Evolutionary conservation across 768 basidiomycete genomes (phyloP), one percentile per base, ranked within the genome.

Genomic region (Suillus paluster): DNA sequence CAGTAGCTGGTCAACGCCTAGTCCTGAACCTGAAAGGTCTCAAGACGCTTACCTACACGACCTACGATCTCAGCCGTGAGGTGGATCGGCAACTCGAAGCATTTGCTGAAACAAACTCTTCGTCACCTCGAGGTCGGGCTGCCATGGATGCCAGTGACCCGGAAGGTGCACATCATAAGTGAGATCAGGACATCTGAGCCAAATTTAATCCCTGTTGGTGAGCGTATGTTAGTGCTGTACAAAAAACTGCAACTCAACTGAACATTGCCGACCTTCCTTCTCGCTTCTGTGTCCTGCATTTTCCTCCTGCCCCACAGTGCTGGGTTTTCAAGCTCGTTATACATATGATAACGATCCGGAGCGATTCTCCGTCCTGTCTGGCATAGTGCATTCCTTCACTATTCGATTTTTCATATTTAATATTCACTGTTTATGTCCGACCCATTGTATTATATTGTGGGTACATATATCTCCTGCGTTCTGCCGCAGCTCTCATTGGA

Each of bases 41-140:
- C 15, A 36, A 53, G 21, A 52, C 27, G 15, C 67, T 33, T 27
- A 23, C 33, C 2, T 45, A 57, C 2, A 36, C 49, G 1, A 62
- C 36, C 4, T 30, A 42, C 17, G 62, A 66, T 38, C 19, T 70
- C 10, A 68, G 69, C 10, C 55, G 25, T 27, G 69, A 68, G 15
- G 60, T 71, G 8, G 62, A 70, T 58, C 56, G 63, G 41, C 69
- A 70, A 52, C 36, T 70, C 11, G 55, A 42, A 2, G 61, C 41
- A 5, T 59, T 70, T 23, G 56, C 17, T 27, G 58, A 54, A 3
- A 2, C 17, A 17, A 11, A 3, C 7, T 5, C 21, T 8, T 4
- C 9, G 21, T 12, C 9, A 21, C n/a, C 9, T 23, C 53, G 15
- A 25, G 48, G 2, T 5, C 11, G 30, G 19, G 23, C 39, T 15